A percentile compares a stretch with the other conserved stretches of the same genome.
These are phyloP conservation scores for Penicillium sp. DNA, from an alignment of 2,329 filamentous ascomycete genomes.

Conservation along the genomic window DNA sequence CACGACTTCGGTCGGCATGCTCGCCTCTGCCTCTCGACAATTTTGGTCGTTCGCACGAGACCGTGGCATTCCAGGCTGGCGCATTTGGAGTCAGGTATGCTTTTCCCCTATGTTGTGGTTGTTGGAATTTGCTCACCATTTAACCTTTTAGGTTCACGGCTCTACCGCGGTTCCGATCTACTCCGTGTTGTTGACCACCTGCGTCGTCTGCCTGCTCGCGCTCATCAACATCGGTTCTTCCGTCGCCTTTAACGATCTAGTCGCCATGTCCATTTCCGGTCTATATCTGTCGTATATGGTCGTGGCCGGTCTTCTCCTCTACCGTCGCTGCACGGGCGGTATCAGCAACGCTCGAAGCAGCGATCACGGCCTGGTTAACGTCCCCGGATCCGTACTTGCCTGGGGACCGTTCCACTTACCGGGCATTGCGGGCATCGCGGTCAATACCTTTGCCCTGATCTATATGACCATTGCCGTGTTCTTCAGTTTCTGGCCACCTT, in stretches of 20 bases:
- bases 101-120: neutral
- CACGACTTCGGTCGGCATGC: constrained; percentile 33
- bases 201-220: constrained; percentile 28
- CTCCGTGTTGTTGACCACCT: constrained; percentile 26
- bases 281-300: constrained; percentile 33
- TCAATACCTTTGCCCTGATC: constrained; percentile 46
- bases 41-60: constrained; percentile 31
- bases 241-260: constrained; percentile 34
- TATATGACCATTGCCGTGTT: constrained; percentile 50
- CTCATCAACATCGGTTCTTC: constrained; percentile 36
- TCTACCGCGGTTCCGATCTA: constrained; percentile 27
- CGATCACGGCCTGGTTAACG: constrained; percentile 23
- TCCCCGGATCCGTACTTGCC: constrained; percentile 26
- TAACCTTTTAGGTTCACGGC: constrained; percentile 19
- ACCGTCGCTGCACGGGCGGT: constrained; percentile 24
- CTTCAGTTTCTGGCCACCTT: constrained; percentile 50
- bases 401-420: constrained; percentile 32
- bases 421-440: constrained; percentile 37
- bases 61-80: constrained; percentile 27
- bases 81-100: constrained; percentile 29
- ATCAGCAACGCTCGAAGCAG: constrained; percentile 18
- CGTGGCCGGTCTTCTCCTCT: constrained; percentile 27
- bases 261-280: constrained; percentile 34
- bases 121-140: neutral
- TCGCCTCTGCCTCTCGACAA: constrained; percentile 47